Base-by-base conservation (phyloP, 2,329 filamentous ascomycete species). In the Xylariaceae sp. region DNA sequence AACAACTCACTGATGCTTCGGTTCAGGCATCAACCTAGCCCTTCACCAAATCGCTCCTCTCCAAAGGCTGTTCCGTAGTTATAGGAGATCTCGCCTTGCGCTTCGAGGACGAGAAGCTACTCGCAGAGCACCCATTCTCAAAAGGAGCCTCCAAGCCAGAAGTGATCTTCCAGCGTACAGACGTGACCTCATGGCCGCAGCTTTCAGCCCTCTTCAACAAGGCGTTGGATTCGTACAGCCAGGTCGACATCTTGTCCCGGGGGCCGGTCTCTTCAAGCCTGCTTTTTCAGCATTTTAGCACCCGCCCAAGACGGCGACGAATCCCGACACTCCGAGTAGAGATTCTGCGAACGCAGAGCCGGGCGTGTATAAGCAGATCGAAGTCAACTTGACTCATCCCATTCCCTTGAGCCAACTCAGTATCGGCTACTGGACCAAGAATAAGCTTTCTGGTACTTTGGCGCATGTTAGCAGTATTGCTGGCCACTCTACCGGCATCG, bases 201-300 rank as follows among this genome's bases (percentile, higher is more conserved):
- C 25, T 49, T 6, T 40, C 47, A 2, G 38, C 34, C 10, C 43
- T 49, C 11, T 49, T 45, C 17, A 25, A 40, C 8, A 23, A 14
- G 17, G 20, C 8, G 8, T 6, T 45, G 2, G 20, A 21, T 3
- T 22, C 34, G 1, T 45, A 40, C 42, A 37, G 42, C 5, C 35
- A 29, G 2, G 34, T 48, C 1, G 42, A 48, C 25, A 44, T 49
- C 22, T 45, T 37, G 35, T 41, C 3, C 37, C 42, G 10, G 46
- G 46, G 4, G 46, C 46, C 3, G 46, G 46, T 10, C 17, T 48
- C n/a, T 48, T 41, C 33, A 37, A 48, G 37, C 41, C 46, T 5
- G 32, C 20, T 11, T 45, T 33, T 22, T 38, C 41, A 11, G 38
- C 22, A 3, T 48, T 48, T 34, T 48, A 42, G 46, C 16, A 35